These are phyloP conservation scores for Fusarium coicis DNA, from an alignment of 2,329 filamentous ascomycete genomes.

Conservation along the genomic window DNA sequence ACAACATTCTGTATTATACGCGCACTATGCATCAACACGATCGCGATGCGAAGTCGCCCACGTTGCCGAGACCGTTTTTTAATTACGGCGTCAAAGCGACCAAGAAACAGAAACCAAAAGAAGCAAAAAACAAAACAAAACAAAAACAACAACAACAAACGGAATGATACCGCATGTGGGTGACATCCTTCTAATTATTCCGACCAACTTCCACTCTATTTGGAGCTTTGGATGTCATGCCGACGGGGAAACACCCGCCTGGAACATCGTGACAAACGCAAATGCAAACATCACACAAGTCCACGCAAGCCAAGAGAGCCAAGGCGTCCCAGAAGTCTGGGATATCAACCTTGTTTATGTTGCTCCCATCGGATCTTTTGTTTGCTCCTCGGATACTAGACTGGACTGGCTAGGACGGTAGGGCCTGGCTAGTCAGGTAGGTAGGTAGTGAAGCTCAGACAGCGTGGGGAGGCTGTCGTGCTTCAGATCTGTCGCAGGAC, in stretches of 20 bases:
- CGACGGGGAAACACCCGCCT: neutral
- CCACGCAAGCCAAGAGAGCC: conserved; percentile 26
- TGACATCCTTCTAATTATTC: conserved; percentile 7
- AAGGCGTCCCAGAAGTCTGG: conserved; percentile 33
- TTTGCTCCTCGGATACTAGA: conserved; percentile 9
- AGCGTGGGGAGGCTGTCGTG: conserved; percentile 47
- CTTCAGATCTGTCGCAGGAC: conserved; percentile 62
- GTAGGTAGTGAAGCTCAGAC: conserved; percentile 34
- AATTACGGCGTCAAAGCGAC: conserved; percentile 3
- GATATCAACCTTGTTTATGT: conserved; percentile 21
- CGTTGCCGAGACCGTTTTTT: conserved; percentile 16
- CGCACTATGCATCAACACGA: conserved; percentile 15
- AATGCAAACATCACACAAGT: neutral
- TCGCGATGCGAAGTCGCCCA: conserved; percentile 5
- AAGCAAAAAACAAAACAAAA: conserved; percentile 4
- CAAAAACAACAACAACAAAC: neutral
- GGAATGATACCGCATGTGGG: neutral
- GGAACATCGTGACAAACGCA: conserved; percentile 11
- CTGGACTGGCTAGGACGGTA: conserved; percentile 9
- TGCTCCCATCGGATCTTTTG: neutral
- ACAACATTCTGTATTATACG: conserved; percentile 28
- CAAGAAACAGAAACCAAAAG: neutral
- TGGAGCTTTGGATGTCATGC: neutral
- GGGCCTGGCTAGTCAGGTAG: conserved; percentile 10
- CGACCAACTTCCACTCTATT: conserved; percentile 1